Evolutionary conservation across 2,329 filamentous ascomycete genomes (phyloP).

Genomic region (Verticillium longisporum): DNA sequence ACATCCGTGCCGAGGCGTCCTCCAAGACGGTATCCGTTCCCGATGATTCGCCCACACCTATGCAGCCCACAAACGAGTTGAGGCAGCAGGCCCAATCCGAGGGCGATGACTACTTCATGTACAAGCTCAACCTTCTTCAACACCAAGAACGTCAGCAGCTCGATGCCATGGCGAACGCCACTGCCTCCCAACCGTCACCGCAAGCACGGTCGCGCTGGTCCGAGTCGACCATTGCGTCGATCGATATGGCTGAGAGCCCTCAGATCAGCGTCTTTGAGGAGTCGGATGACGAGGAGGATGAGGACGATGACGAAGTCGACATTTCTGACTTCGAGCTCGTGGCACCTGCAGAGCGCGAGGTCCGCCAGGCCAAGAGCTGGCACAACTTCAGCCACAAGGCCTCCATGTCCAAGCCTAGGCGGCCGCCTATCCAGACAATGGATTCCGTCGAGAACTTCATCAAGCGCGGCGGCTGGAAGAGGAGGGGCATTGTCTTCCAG

Average conservation of each 20-base stretch:
- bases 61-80: constrained; percentile 4
- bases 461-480: constrained; percentile 37
- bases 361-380: constrained; percentile 6
- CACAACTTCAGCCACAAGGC: constrained; percentile 28
- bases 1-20: constrained; percentile 7
- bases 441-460: constrained; percentile 30
- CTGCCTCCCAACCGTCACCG: constrained; percentile 10
- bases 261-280: constrained; percentile 13
- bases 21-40: constrained; percentile 1
- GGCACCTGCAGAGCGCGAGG: constrained; percentile 6
- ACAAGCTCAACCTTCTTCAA: constrained; percentile 7
- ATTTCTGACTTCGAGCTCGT: constrained; percentile 7
- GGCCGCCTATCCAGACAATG: constrained; percentile 29
- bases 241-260: constrained; percentile 2
- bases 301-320: constrained; percentile 6
- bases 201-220: constrained; percentile 31
- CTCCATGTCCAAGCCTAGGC: constrained; percentile 14
- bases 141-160: constrained; percentile 7
- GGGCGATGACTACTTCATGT: constrained; percentile 13
- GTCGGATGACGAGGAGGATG: constrained; percentile 14
- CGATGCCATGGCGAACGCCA: constrained; percentile 1
- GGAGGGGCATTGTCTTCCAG: constrained; percentile 33
- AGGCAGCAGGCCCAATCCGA: constrained; percentile 4
- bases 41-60: constrained; percentile 9
- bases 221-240: constrained; percentile 28